Conservation (phyloP, 75 land plant species). For the Cryptomeria japonica region DNA sequence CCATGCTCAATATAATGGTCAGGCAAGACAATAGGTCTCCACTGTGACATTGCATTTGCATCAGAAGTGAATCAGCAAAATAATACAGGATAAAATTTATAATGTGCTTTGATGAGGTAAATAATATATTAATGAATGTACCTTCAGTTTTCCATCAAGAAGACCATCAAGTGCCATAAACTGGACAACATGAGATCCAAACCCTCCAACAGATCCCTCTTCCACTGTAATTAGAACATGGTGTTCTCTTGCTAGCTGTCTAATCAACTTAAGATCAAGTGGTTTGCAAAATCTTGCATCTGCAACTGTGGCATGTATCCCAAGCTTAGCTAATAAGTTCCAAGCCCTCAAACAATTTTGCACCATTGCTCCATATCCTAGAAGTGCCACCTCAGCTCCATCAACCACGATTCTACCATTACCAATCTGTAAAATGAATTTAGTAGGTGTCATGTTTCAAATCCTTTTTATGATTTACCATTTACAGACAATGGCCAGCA, state of each 20-base stretch:
- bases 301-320: slow-evolving; percentile 66
- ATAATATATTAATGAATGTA: slow-evolving; percentile 11
- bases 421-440: slow-evolving; percentile 49
- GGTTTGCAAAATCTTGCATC: slow-evolving; percentile 90
- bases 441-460: not conserved
- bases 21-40: slow-evolving; percentile 79
- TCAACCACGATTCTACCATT: slow-evolving; percentile 62
- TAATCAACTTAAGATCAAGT: slow-evolving; percentile 60
- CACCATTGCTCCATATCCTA: slow-evolving; percentile 79
- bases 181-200: slow-evolving; percentile 84
- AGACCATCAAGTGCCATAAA: slow-evolving; percentile 81
- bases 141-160: slow-evolving; percentile 77
- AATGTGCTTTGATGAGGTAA: not conserved
- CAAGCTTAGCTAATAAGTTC: slow-evolving; percentile 43
- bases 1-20: slow-evolving; percentile 78
- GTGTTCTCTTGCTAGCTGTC: slow-evolving; percentile 60
- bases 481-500: not conserved
- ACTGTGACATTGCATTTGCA: slow-evolving; percentile 33
- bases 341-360: slow-evolving; percentile 70
- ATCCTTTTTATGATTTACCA: not conserved
- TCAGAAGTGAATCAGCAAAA: not conserved
- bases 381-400: slow-evolving; percentile 65
- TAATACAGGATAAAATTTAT: not conserved
- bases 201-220: slow-evolving; percentile 80
- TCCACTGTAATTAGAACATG: slow-evolving; percentile 72